Percentiles rank a stretch among this genome's conserved stretches.
Evolutionary conservation across 2,329 filamentous ascomycete genomes (phyloP).

Genomic region (Achaetomium macrosporum): DNA sequence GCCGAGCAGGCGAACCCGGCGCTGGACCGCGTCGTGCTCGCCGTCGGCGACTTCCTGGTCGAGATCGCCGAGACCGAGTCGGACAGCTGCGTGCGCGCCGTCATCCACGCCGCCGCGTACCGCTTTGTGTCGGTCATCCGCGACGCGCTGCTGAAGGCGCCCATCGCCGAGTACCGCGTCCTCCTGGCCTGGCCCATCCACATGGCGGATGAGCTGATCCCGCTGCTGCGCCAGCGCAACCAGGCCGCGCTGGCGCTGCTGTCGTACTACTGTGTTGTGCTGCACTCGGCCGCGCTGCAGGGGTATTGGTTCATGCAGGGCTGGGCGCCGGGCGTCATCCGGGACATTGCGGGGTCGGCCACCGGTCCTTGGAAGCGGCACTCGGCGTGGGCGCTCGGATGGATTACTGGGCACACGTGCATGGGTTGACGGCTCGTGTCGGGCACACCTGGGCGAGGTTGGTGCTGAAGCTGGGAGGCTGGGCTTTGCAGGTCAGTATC

Average conservation of each 20-base stretch:
- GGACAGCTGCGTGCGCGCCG: slow-evolving; percentile 6
- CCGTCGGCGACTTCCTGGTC: slow-evolving; percentile 11
- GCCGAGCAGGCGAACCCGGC: slow-evolving; percentile 3
- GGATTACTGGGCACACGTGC: slow-evolving; percentile 13
- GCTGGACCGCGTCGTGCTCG: slow-evolving; percentile 10
- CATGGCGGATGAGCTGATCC: slow-evolving; percentile 15
- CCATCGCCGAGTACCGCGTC: slow-evolving; percentile 19
- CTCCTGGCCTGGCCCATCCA: slow-evolving; percentile 21
- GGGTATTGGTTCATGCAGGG: slow-evolving; percentile 23
- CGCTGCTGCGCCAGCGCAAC: slow-evolving; percentile 18
- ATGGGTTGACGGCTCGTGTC: slow-evolving; percentile 1
- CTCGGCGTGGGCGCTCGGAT: slow-evolving; percentile 20
- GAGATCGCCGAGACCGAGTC: not conserved
- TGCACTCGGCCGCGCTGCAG: slow-evolving; percentile 17
- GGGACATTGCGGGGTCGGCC: slow-evolving; percentile 16
- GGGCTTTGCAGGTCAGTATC: too few relatives aligned
- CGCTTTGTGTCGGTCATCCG: slow-evolving; percentile 9
- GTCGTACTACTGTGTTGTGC: slow-evolving; percentile 21
- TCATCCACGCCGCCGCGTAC: slow-evolving; percentile 14
- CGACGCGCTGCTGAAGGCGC: slow-evolving; percentile 1
- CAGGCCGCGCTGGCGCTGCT: slow-evolving; percentile 20
- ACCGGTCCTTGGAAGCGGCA: slow-evolving; percentile 18
- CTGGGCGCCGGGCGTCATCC: slow-evolving; percentile 17
- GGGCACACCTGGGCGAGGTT: too few relatives aligned
- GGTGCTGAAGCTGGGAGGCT: too few relatives aligned